phyloP scores from a whole-genome alignment of 2,329 filamentous ascomycete genomes.

The Scytalidium lignicola region DNA sequence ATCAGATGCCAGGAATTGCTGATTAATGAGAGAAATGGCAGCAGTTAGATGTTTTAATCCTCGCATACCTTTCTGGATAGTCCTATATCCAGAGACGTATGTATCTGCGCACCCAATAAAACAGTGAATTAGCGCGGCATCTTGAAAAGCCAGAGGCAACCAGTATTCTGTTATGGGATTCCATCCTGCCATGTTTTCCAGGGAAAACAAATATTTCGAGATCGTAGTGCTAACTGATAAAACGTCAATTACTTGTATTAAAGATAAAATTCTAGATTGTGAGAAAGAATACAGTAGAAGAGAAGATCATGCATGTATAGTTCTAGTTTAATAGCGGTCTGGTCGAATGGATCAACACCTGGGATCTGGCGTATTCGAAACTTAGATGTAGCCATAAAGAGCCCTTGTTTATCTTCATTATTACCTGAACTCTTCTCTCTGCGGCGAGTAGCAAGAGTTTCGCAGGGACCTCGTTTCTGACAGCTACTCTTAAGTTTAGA shows the following conservation, averaged over 20 bases:
- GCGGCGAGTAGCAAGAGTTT: too few relatives aligned
- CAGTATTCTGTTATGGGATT: slow-evolving; percentile 3
- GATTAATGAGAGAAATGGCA: slow-evolving; percentile 4
- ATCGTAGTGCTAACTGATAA: neutral
- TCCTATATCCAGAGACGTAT: too few relatives aligned
- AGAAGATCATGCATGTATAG: slow-evolving; percentile 4
- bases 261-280: neutral
- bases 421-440: too few relatives aligned
- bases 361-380: slow-evolving; percentile 1
- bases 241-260: too few relatives aligned
- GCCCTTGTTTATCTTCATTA: too few relatives aligned
- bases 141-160: slow-evolving; percentile 3
- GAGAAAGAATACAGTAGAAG: neutral
- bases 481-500: too few relatives aligned
- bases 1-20: too few relatives aligned
- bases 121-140: neutral
- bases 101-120: too few relatives aligned
- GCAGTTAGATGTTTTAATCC: slow-evolving; percentile 1
- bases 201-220: slow-evolving; percentile 1
- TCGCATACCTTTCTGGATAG: neutral
- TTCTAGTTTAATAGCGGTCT: slow-evolving; percentile 1
- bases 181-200: slow-evolving; percentile 1
- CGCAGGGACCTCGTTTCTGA: too few relatives aligned
- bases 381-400: neutral
- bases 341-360: slow-evolving; percentile 4